Base-by-base conservation (phyloP, 257 asterid species). In the Solanum paucissectum region DNA sequence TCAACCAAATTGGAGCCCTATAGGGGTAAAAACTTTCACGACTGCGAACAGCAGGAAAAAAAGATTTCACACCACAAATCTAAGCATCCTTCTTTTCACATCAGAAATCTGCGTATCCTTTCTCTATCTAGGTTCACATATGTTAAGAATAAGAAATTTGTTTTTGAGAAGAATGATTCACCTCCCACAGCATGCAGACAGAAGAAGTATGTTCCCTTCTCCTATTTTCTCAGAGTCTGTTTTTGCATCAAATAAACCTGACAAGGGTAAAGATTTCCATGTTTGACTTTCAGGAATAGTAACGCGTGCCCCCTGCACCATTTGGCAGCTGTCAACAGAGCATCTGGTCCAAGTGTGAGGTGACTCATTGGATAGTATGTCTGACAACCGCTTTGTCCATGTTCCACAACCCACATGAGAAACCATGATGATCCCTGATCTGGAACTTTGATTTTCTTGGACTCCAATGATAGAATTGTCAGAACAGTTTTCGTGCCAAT, bases 111-210 rank as follows among this genome's bases (percentile, higher is more conserved):
- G 29, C 21, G 11, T 64, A 46, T 49, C 64, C 11, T 13, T 46
- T 49, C 84, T 5, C 46, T 6, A 64, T 72, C 71, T 64, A 81
- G 58, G 92, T 23, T 62, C 37, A 75, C 62, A 66, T 44, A 34
- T 34, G 71, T 25, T 8, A 76, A 72, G 74, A n/a, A 32, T 72
- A 88, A 36, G 88, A 49, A 38, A 55, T 84, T 27, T n/a, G 66
- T 87, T 29, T 73, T 81, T 21, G 85, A 87, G 85, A 60, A 68
- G 88, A 76, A 77, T 79, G 64, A 37, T 86, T 72, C 88, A 96
- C 98, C 99, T 97, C 92, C 99, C 98, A 87, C 99, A 97, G 91
- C 98, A 97, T 87, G 92, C 79, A 88, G 94, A 94, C 87, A 95
- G 89, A 90, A 97, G 98, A 89, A 95, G 93, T 89, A 95, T 87